Percentiles rank a stretch among this genome's conserved stretches.
phyloP scores from a whole-genome alignment of 2,329 filamentous ascomycete species.

The Verticillium longisporum region DNA sequence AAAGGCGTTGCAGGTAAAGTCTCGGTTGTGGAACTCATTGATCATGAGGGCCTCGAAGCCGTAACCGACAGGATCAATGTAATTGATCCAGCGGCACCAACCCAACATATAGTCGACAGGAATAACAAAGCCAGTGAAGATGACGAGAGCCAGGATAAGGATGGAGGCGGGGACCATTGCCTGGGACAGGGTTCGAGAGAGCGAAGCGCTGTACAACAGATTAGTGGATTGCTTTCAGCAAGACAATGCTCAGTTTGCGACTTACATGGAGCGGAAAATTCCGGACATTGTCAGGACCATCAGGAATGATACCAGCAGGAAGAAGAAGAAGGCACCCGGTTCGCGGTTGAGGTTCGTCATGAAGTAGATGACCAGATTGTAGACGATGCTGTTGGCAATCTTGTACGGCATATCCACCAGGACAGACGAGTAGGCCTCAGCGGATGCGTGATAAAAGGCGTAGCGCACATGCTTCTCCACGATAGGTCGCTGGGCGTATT shows the following conservation, averaged over 20 bases:
- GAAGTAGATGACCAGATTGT: constrained; percentile 81
- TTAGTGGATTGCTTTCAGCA: constrained; percentile 24
- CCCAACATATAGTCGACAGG: constrained; percentile 63
- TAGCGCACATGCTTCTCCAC: constrained; percentile 87
- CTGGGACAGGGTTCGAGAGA: constrained; percentile 63
- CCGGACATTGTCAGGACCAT: constrained; percentile 76
- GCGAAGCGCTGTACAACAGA: constrained; percentile 56
- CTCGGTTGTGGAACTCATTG: constrained; percentile 69
- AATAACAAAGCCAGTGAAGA: constrained; percentile 66
- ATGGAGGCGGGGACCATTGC: constrained; percentile 55
- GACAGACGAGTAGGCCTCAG: constrained; percentile 84
- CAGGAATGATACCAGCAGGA: constrained; percentile 67
- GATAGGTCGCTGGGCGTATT: constrained; percentile 84
- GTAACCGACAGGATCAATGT: constrained; percentile 72
- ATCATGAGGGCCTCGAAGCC: constrained; percentile 75
- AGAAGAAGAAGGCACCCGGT: constrained; percentile 77
- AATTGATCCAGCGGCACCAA: constrained; percentile 82
- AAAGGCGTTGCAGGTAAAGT: constrained; percentile 45
- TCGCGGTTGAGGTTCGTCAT: constrained; percentile 74
- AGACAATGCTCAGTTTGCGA: constrained; percentile 26
- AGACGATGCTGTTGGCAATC: constrained; percentile 63
- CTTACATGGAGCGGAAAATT: constrained; percentile 69
- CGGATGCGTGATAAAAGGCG: constrained; percentile 85
- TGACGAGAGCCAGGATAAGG: constrained; percentile 59
- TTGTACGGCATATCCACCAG: constrained; percentile 82